Evolutionary conservation across 2,329 filamentous ascomycete genomes (phyloP), one percentile per base, ranked within the genome.

Genomic region (Blumeria graminis): DNA sequence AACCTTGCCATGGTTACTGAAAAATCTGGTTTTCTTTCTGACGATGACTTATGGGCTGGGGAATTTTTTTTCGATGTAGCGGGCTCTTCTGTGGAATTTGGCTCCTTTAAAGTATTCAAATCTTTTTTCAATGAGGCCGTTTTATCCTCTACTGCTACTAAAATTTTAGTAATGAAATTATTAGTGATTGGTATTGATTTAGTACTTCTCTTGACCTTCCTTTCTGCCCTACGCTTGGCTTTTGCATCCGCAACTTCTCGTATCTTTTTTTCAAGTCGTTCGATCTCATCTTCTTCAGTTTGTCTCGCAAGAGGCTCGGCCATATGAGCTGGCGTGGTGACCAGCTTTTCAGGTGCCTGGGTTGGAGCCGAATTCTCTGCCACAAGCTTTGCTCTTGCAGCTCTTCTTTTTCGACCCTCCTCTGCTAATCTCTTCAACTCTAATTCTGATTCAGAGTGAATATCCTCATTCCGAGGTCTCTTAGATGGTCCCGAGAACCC

Each of bases 401-500:
- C 72, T 65, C 68, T 72, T 66, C 69, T 71, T 62, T 69, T 73
- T 58, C 71, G 69, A 52, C 73, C 73, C 64, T 76, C 73, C 61
- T 76, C 73, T 3, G 73, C 73, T 58, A 76, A 70, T 50, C 71
- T 69, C 56, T 69, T 70, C 58, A 76, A 72, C 65, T 79, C 74
- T 60, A 71, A 70, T 59, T 75, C 71, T 57, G 78, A 64, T 62
- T 71, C 68, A 16, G 62, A 59, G 57, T 69, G 60, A 50, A 71
- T 68, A 56, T 69, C 74, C 39, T 72, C 75, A 36, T 72, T 75
- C 69, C 75, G 75, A 59, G 78, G 71, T 46, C 77, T 70, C 65
- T 78, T 81, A 55, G 80, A 72, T 2, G 81, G 80, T 1, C 68
- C 67, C n/a, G 70, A 62, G 34, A 63, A 65, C 0, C 69, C 72